Evolutionary conservation across 768 basidiomycete species (phyloP).

Genomic region (Leucocoprinus sp.): DNA sequence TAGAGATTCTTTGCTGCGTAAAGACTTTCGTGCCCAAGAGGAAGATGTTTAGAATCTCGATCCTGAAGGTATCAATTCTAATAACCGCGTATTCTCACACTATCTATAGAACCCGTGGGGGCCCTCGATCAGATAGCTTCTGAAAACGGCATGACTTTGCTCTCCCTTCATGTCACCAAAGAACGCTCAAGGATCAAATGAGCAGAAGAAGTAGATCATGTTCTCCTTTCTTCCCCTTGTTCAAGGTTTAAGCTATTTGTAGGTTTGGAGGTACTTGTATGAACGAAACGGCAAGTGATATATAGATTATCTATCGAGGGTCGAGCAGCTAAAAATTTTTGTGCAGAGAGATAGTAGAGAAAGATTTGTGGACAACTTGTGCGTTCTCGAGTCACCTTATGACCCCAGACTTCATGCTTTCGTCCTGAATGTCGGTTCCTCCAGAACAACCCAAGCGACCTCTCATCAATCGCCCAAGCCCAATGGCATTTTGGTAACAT

Average conservation of each 20-base stretch:
- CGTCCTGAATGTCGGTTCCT: neutral
- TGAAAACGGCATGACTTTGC: neutral
- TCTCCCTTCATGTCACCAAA: slow-evolving; percentile 8
- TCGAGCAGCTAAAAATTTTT: neutral
- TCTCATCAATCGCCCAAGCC: neutral
- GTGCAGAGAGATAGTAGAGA: neutral
- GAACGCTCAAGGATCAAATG: neutral
- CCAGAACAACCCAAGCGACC: neutral
- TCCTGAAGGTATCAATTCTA: too few relatives aligned
- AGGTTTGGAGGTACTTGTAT: slow-evolving; percentile 4
- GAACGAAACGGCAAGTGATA: neutral
- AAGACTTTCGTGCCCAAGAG: too few relatives aligned
- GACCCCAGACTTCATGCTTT: neutral
- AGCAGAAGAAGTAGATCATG: slow-evolving; percentile 1
- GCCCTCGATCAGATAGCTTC: slow-evolving; percentile 3
- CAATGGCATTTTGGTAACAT: slow-evolving; percentile 1
- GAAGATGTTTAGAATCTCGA: too few relatives aligned
- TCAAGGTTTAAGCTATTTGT: neutral
- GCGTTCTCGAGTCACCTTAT: neutral
- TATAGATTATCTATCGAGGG: neutral
- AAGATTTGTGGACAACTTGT: slow-evolving; percentile 2
- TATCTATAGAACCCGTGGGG: too few relatives aligned
- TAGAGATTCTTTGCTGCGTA: too few relatives aligned
- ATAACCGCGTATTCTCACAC: too few relatives aligned
- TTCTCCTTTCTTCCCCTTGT: neutral